Percentiles rank a stretch among this genome's conserved stretches.
These are phyloP conservation scores for Suillus brevipes DNA, from an alignment of 768 basidiomycete genomes.

Conservation along the genomic window DNA sequence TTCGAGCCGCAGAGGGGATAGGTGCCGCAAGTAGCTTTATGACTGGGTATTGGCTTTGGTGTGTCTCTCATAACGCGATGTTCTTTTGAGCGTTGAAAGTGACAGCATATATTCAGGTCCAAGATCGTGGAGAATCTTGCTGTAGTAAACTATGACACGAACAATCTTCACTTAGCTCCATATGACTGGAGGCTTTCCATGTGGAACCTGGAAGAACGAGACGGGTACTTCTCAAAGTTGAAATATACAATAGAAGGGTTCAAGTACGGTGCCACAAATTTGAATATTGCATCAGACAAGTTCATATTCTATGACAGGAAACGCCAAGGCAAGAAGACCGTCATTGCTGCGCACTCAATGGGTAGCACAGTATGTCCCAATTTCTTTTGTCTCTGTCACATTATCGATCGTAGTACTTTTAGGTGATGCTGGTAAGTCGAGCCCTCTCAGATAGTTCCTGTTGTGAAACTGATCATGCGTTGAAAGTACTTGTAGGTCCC, in stretches of 20 bases:
- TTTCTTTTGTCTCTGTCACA: constrained; percentile 23
- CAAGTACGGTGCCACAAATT: constrained; percentile 43
- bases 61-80: constrained; percentile 12
- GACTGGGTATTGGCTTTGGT: constrained; percentile 96
- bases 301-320: constrained; percentile 38
- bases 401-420: constrained; percentile 45
- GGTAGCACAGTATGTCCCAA: constrained; percentile 62
- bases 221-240: constrained; percentile 83
- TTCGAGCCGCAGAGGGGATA: constrained; percentile 90
- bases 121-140: constrained; percentile 96
- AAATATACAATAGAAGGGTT: constrained; percentile 82
- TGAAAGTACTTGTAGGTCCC: constrained; percentile 79
- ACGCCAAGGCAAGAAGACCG: constrained; percentile 74
- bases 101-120: constrained; percentile 48
- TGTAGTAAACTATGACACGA: constrained; percentile 89
- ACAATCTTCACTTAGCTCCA: constrained; percentile 79
- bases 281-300: background rate
- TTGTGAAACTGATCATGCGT: constrained; percentile 10
- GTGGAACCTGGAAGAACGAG: constrained; percentile 89
- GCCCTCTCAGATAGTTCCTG: constrained; percentile 1
- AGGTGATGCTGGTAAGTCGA: constrained; percentile 44
- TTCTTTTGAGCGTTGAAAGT: background rate
- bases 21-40: constrained; percentile 86
- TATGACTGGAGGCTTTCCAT: constrained; percentile 92
- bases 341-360: constrained; percentile 87